Evolutionary conservation across 164 flowering plant species (phyloP), one percentile per base, ranked within the genome.

Genomic region (Macadamia tetraphylla): DNA sequence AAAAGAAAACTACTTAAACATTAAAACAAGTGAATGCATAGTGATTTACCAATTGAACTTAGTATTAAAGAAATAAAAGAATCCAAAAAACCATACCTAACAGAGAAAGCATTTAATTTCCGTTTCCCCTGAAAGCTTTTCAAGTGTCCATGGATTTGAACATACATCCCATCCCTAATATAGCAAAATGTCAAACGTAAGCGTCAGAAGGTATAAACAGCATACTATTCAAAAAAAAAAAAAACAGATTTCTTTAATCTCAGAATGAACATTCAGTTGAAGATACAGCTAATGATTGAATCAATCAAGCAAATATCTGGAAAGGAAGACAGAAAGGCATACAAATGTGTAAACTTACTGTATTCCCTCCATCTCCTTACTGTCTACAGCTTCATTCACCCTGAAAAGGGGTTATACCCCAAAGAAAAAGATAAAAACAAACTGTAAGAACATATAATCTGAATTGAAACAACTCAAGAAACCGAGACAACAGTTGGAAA

Each of bases 141-240:
- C 80, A 92, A 80, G 70, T 87, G 86, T 59, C 96, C 99, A 82
- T 84, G 80, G 53, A 95, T 78, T 23, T 91, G 82, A 32, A 87
- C 90, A 83, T 95, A 88, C 77, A 74, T 83, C 52, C 94, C 99
- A 71, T 87, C 84, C 78, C 99, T 92, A 62, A 6, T 48, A 10
- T 2, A 29, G 42, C 29, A 11, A 58, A 46, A 43, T 13, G 31
- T 11, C 8, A 44, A 69, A 0, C 62, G 43, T 23, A 51, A 69
- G 44, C 29, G 6, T 46, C 51, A 2, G 29, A 12, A 42, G 17
- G 14, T n/a, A 61, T 44, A 69, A 13, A 62, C 1, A 44, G 40
- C 51, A 13, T 18, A 42, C 35, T 11, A 61, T 57, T 57, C 30
- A 29, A 29, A 11, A 61, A 17, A n/a, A 53, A 46, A 46, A 46